phyloP scores from a whole-genome alignment of 495 filamentous ascomycete genomes.

The Penicillium coffeae region DNA sequence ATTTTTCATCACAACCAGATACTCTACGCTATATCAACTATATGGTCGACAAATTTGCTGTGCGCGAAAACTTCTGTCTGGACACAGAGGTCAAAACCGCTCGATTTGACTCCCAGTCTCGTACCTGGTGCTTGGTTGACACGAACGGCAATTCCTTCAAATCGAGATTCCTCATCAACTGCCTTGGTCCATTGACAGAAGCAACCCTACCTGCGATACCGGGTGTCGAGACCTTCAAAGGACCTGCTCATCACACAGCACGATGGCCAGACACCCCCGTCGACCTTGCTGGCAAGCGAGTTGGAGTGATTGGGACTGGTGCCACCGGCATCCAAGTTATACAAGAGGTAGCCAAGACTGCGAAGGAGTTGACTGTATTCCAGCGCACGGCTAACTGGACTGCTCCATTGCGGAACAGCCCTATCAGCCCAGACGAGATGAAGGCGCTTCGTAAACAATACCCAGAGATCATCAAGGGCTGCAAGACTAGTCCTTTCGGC shows the following conservation, averaged over 20 bases:
- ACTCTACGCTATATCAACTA: constrained; percentile 22
- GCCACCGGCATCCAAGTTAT: background rate
- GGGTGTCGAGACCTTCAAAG: constrained; percentile 51
- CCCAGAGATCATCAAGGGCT: constrained; percentile 35
- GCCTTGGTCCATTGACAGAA: constrained; percentile 17
- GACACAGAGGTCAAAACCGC: constrained; percentile 20
- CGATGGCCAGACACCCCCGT: too few species aligned
- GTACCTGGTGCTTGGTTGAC: constrained; percentile 18
- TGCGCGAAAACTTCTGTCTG: constrained; percentile 27
- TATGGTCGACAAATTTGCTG: constrained; percentile 22
- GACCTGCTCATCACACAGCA: constrained; percentile 40
- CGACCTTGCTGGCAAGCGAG: background rate
- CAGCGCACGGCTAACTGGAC: constrained; percentile 52
- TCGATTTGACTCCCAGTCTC: constrained; percentile 14
- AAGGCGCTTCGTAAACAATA: constrained; percentile 36
- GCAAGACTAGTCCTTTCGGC: constrained; percentile 14
- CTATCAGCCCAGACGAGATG: constrained; percentile 43
- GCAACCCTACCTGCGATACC: constrained; percentile 40
- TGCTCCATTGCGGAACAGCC: constrained; percentile 45
- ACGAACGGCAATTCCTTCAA: constrained; percentile 12
- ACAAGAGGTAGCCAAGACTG: constrained; percentile 24
- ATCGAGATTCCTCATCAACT: constrained; percentile 23
- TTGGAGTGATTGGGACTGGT: background rate
- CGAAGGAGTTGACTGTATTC: constrained; percentile 43
- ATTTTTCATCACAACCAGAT: constrained; percentile 42